These are phyloP conservation scores for Monilinia laxa DNA, from an alignment of 2,329 filamentous ascomycete species.

Conservation along the genomic window DNA sequence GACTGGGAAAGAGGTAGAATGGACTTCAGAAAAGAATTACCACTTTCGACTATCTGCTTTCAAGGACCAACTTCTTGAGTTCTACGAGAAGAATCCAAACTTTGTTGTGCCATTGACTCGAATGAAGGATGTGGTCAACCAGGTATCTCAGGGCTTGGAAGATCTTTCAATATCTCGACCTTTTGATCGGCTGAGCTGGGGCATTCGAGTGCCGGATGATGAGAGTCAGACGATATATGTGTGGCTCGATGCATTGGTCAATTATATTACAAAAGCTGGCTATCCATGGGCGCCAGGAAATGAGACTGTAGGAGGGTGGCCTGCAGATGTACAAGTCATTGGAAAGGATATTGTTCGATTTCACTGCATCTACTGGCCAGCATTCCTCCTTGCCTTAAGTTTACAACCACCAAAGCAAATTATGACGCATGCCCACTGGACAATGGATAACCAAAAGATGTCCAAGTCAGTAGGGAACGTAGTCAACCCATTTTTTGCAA, in stretches of 20 bases:
- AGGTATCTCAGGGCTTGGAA: conserved; percentile 74
- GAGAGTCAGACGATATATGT: conserved; percentile 90
- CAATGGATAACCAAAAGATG: conserved; percentile 89
- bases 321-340: conserved; percentile 86
- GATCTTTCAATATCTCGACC: conserved; percentile 91
- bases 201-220: conserved; percentile 84
- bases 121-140: conserved; percentile 75
- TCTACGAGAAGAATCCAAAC: conserved; percentile 73
- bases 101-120: conserved; percentile 73
- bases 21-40: conserved; percentile 90
- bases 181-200: conserved; percentile 75
- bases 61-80: conserved; percentile 71
- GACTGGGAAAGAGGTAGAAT: conserved; percentile 90
- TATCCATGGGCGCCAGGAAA: conserved; percentile 75
- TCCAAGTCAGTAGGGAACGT: conserved; percentile 94
- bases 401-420: conserved; percentile 77
- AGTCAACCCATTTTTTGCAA: conserved; percentile 88
- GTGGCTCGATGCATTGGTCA: conserved; percentile 94
- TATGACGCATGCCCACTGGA: conserved; percentile 93
- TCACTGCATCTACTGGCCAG: conserved; percentile 97
- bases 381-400: conserved; percentile 84
- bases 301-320: conserved; percentile 70
- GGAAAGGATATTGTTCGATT: conserved; percentile 97
- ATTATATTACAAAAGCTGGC: conserved; percentile 85
- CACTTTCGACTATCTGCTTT: conserved; percentile 89